Percentiles rank a stretch among this genome's conserved stretches.
Conservation (phyloP, 176 grass and related monocot genomes). For the Cenchrus americanus region DNA sequence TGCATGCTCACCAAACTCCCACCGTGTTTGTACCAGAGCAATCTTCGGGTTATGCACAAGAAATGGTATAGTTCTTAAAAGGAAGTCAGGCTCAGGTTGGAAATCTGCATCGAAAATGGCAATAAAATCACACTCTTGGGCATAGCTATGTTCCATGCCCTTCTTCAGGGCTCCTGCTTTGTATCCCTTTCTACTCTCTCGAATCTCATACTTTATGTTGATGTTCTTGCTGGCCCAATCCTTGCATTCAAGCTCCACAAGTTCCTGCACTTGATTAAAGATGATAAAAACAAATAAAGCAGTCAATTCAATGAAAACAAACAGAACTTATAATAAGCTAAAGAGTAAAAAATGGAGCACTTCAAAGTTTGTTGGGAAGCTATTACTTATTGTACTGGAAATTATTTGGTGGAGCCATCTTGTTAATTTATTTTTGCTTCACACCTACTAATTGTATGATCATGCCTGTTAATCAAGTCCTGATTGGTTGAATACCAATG, state of each 20-base stretch:
- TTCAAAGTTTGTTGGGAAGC: constrained; percentile 1
- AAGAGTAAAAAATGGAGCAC: neutral
- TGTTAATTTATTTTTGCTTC: neutral
- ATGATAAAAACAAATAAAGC: neutral
- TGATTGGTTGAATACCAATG: neutral
- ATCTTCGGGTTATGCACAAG: constrained; percentile 69
- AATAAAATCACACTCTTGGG: constrained; percentile 65
- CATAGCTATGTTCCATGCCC: constrained; percentile 69
- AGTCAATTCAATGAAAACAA: constrained; percentile 4
- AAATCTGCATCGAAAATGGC: constrained; percentile 88
- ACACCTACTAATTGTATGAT: neutral
- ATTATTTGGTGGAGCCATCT: neutral
- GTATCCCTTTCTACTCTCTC: constrained; percentile 69
- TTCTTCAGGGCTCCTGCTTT: constrained; percentile 81
- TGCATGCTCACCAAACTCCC: constrained; percentile 67
- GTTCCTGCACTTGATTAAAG: constrained; percentile 53
- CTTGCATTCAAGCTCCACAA: constrained; percentile 73
- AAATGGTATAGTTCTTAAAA: constrained; percentile 73
- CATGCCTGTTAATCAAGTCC: neutral
- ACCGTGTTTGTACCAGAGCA: constrained; percentile 72
- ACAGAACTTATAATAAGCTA: neutral
- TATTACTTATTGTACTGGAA: neutral
- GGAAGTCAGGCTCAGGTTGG: constrained; percentile 71
- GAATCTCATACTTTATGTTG: constrained; percentile 66
- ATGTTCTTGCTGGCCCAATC: constrained; percentile 58